Conservation (phyloP, 495 filamentous ascomycete species). For the Hypoxylon perforatum region DNA sequence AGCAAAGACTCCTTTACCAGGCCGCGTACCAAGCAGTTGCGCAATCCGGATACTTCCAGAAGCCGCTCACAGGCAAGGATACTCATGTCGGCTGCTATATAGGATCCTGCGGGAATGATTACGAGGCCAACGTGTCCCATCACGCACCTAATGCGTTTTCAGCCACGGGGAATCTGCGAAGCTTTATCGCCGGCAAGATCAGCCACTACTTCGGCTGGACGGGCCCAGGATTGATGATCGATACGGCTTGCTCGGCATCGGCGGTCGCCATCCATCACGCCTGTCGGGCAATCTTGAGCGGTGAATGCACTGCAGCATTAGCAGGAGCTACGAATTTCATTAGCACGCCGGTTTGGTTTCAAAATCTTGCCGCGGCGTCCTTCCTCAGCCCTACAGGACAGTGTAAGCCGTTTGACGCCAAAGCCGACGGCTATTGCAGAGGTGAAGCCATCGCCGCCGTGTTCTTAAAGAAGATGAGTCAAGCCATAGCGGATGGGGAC, state of each 20-base stretch:
- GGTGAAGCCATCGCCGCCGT: slow-evolving; percentile 64
- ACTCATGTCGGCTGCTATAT: slow-evolving; percentile 45
- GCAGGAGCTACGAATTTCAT: slow-evolving; percentile 50
- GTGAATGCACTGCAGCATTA: slow-evolving; percentile 56
- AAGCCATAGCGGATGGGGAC: slow-evolving; percentile 55
- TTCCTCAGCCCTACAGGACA: slow-evolving; percentile 51
- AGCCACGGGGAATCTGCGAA: slow-evolving; percentile 29
- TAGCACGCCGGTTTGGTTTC: slow-evolving; percentile 36
- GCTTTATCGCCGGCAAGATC: slow-evolving; percentile 37
- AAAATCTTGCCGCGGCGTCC: slow-evolving; percentile 48
- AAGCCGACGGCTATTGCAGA: slow-evolving; percentile 67
- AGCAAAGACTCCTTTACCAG: slow-evolving; percentile 51
- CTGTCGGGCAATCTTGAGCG: slow-evolving; percentile 50
- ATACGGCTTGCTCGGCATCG: slow-evolving; percentile 67
- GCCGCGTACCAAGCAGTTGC: slow-evolving; percentile 53
- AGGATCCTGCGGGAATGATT: slow-evolving; percentile 35
- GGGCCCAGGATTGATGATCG: slow-evolving; percentile 62
- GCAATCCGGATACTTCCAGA: slow-evolving; percentile 31
- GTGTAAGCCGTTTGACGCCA: slow-evolving; percentile 51
- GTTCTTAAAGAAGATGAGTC: slow-evolving; percentile 60
- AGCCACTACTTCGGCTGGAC: slow-evolving; percentile 64
- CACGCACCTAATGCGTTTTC: slow-evolving; percentile 30
- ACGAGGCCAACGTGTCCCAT: slow-evolving; percentile 38
- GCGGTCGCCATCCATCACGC: slow-evolving; percentile 59
- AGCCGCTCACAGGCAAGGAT: slow-evolving; percentile 1